phyloP scores from a whole-genome alignment of 257 asterid species.

The Parsonsia alboflavescens region DNA sequence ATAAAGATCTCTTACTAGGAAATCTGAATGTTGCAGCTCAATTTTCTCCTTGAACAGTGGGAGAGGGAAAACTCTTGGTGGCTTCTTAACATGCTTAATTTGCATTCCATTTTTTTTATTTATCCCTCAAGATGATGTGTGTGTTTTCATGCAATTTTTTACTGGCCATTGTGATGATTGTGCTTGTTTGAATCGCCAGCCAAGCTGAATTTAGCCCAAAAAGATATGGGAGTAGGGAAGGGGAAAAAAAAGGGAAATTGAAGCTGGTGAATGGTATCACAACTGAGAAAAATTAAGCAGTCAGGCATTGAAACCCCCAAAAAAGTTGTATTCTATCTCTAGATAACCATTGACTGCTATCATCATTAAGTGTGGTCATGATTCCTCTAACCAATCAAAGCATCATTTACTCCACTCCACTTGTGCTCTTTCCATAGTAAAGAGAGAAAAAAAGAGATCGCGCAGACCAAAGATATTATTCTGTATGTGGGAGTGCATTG shows the following conservation, averaged over 20 bases:
- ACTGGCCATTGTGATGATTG: neutral
- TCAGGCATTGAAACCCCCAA: neutral
- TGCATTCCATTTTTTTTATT: neutral
- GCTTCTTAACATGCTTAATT: neutral
- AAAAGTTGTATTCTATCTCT: too few species aligned
- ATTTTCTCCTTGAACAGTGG: neutral
- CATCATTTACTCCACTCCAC: neutral
- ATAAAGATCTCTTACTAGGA: neutral
- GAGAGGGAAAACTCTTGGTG: neutral
- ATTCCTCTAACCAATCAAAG: neutral
- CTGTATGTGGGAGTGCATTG: neutral
- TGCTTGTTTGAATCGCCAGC: neutral
- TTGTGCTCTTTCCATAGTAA: neutral
- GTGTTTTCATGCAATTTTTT: neutral
- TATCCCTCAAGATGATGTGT: neutral
- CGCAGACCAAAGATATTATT: neutral
- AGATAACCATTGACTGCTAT: neutral
- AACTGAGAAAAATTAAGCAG: neutral
- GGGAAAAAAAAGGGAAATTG: neutral
- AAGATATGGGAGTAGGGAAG: neutral
- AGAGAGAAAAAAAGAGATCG: neutral
- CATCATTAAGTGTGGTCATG: neutral
- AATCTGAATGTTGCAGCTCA: neutral
- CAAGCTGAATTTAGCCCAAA: neutral
- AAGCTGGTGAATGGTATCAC: neutral